Evolutionary conservation across 2,329 filamentous ascomycete species (phyloP).

Genomic region (Penicillium sp.): DNA sequence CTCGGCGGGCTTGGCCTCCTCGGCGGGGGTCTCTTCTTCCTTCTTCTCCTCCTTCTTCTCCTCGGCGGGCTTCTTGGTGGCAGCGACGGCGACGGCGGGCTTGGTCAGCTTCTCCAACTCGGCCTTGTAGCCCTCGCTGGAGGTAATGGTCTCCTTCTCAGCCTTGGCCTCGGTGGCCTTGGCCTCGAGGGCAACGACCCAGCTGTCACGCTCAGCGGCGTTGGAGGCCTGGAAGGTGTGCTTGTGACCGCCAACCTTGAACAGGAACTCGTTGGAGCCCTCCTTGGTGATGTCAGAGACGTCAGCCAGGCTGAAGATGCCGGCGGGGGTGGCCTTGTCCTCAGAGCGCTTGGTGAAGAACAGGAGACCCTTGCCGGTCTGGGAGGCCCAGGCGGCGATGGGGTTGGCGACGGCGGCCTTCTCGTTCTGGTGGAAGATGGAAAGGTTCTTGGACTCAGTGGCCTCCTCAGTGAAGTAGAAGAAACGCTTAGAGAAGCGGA

Average conservation of each 20-base stretch:
- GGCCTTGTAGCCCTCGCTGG: constrained; percentile 86
- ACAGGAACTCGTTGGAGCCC: constrained; percentile 79
- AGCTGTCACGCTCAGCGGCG: constrained; percentile 83
- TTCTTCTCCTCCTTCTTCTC: constrained; percentile 35
- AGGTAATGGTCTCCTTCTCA: constrained; percentile 64
- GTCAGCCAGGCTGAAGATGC: constrained; percentile 79
- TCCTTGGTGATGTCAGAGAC: constrained; percentile 74
- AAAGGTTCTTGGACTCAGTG: constrained; percentile 73
- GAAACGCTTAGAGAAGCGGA: constrained; percentile 89
- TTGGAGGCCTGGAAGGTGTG: constrained; percentile 86
- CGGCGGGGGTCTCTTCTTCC: constrained; percentile 40
- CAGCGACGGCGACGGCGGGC: constrained; percentile 44
- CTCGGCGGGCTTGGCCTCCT: constrained; percentile 31
- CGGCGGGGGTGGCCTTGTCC: constrained; percentile 79
- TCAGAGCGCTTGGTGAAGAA: constrained; percentile 84
- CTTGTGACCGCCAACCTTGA: constrained; percentile 86
- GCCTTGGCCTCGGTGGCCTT: constrained; percentile 76
- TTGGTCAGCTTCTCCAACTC: constrained; percentile 71
- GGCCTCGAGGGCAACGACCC: constrained; percentile 81
- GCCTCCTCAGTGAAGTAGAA: constrained; percentile 83
- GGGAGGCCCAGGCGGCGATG: constrained; percentile 83
- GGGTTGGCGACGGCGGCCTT: constrained; percentile 80
- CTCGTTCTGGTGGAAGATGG: constrained; percentile 81
- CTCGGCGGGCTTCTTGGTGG: constrained; percentile 21
- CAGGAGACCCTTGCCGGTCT: constrained; percentile 93